Conservation (phyloP, 129 eudicot species). For the Flaveria brownii region DNA sequence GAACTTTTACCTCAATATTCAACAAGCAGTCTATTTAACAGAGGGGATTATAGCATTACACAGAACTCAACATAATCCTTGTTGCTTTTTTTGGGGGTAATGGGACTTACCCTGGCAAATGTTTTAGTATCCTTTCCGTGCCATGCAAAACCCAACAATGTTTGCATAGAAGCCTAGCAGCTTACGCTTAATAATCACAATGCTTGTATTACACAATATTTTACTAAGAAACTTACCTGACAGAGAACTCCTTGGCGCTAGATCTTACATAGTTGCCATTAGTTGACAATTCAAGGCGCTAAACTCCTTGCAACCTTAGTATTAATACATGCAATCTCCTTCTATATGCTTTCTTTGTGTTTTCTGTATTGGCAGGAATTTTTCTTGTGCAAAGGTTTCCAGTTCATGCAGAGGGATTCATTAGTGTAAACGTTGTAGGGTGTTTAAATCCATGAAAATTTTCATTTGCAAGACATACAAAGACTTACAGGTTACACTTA, state of each 20-base stretch:
- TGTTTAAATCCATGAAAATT: not conserved
- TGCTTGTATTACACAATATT: not conserved
- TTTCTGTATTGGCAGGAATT: not conserved
- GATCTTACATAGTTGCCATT: not conserved
- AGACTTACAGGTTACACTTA: not conserved
- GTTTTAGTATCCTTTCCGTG: not conserved
- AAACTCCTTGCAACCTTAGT: not conserved
- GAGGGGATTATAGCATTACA: not conserved
- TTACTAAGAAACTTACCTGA: not conserved
- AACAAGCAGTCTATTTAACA: not conserved
- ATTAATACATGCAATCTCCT: not conserved
- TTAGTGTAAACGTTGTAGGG: not conserved
- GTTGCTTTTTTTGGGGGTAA: not conserved
- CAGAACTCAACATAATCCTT: not conserved
- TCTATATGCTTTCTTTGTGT: not conserved
- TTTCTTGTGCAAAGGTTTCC: not conserved
- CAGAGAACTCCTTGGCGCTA: not conserved
- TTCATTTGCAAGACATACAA: not conserved
- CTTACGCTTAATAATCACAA: not conserved
- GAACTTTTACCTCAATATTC: not conserved
- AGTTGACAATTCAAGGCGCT: not conserved
- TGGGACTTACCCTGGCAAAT: too few relatives aligned
- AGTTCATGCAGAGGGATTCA: not conserved
- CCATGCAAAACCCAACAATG: not conserved
- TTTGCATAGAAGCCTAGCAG: not conserved